Percentiles rank a stretch among this genome's conserved stretches.
Evolutionary conservation across 2,329 filamentous ascomycete genomes (phyloP).

Genomic region (Tolypocladium cylindrosporum): DNA sequence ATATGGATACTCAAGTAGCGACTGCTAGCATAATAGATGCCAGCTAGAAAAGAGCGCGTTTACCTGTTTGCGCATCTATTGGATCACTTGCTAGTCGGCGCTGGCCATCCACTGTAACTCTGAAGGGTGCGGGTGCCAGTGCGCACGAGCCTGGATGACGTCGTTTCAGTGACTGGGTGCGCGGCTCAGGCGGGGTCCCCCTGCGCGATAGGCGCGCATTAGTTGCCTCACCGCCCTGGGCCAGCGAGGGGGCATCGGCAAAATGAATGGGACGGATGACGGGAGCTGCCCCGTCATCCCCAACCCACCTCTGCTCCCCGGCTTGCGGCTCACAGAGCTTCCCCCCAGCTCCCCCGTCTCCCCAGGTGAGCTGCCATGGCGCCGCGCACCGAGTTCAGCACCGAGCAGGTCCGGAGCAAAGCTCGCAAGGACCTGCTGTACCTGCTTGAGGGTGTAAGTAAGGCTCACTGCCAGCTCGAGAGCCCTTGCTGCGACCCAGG

Average conservation of each 20-base stretch:
- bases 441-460: slow-evolving; percentile 89
- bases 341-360: slow-evolving; percentile 7
- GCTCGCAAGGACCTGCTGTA: slow-evolving; percentile 82
- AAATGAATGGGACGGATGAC: background rate
- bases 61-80: background rate
- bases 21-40: background rate
- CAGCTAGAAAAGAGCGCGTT: background rate
- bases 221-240: background rate
- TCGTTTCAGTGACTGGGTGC: background rate
- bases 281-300: background rate
- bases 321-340: slow-evolving; percentile 4
- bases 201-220: background rate
- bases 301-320: background rate
- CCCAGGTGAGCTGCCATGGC: slow-evolving; percentile 50
- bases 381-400: slow-evolving; percentile 61
- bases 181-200: background rate
- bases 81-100: background rate
- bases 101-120: background rate
- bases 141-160: background rate
- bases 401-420: slow-evolving; percentile 67
- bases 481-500: background rate
- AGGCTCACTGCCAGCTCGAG: slow-evolving; percentile 13
- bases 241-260: background rate
- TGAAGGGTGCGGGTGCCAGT: background rate
- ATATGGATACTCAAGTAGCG: background rate